These are phyloP conservation scores for Fusarium sp. DNA, from an alignment of 2,329 filamentous ascomycete genomes.

Conservation along the genomic window DNA sequence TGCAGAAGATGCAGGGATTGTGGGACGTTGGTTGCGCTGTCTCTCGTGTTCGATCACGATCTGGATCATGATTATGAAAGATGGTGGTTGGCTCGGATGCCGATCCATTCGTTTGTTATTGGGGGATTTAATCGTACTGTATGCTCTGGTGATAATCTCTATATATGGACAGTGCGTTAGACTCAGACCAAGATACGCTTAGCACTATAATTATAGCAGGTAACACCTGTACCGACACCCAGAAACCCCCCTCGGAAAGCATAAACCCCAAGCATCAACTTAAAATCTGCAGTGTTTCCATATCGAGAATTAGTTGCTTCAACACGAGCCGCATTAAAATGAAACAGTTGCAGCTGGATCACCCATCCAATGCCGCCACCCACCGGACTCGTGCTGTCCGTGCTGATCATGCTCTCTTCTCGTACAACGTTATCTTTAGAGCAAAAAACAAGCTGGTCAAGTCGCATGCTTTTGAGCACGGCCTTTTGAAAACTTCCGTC, in stretches of 20 bases:
- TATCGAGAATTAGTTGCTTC: constrained; percentile 18
- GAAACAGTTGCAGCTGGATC: constrained; percentile 18
- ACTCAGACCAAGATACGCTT: background rate
- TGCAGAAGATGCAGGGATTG: constrained; percentile 31
- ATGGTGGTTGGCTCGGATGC: constrained; percentile 34
- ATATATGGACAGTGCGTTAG: constrained; percentile 25
- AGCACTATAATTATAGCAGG: constrained; percentile 1
- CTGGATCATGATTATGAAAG: constrained; percentile 28
- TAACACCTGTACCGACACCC: background rate
- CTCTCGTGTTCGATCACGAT: constrained; percentile 30
- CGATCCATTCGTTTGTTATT: constrained; percentile 16
- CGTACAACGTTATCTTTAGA: constrained; percentile 27
- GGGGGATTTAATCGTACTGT: constrained; percentile 24
- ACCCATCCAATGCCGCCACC: constrained; percentile 17
- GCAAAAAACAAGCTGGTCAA: background rate
- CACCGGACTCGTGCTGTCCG: constrained; percentile 25
- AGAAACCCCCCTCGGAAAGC: background rate
- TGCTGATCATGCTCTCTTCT: constrained; percentile 28
- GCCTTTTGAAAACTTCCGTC: background rate
- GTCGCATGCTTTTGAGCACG: background rate
- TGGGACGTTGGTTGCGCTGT: constrained; percentile 17
- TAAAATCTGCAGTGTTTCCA: constrained; percentile 26
- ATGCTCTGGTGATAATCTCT: too few species aligned
- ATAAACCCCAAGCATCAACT: constrained; percentile 13
- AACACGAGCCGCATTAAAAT: constrained; percentile 31